Evolutionary conservation across 441 rosid species (phyloP).

Genomic region (Flueggea neowawraea): DNA sequence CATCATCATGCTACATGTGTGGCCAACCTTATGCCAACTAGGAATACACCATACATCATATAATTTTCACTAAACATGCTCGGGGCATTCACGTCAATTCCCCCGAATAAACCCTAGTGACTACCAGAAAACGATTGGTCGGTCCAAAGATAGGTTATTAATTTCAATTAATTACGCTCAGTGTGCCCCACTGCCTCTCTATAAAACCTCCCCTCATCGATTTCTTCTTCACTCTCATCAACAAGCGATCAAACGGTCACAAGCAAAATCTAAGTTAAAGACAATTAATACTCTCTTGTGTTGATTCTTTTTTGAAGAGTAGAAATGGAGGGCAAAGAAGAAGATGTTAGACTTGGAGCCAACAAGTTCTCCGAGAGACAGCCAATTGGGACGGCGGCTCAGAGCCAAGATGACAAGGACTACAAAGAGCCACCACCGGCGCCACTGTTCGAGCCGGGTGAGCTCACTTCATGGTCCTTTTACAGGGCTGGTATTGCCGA

Average conservation of each 20-base stretch:
- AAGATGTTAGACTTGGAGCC: constrained; percentile 85
- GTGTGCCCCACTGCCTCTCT: constrained; percentile 27
- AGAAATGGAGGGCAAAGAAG: constrained; percentile 78
- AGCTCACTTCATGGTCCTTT: constrained; percentile 79
- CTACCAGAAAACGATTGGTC: constrained; percentile 24
- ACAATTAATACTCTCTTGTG: not conserved
- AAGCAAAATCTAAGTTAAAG: not conserved
- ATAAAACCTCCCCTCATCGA: constrained; percentile 14
- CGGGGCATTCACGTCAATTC: too few species aligned
- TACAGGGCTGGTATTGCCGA: constrained; percentile 89
- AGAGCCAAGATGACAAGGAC: constrained; percentile 66
- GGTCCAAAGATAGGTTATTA: constrained; percentile 22
- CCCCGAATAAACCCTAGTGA: not conserved
- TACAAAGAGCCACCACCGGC: constrained; percentile 90
- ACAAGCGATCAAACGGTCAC: constrained; percentile 12
- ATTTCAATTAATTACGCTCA: constrained; percentile 14
- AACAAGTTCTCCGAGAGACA: constrained; percentile 78
- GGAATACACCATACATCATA: constrained; percentile 1
- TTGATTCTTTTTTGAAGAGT: too few species aligned
- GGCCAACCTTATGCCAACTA: constrained; percentile 34
- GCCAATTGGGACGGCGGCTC: constrained; percentile 82
- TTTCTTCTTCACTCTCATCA: not conserved
- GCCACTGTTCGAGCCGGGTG: constrained; percentile 63
- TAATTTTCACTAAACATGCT: constrained; percentile 3
- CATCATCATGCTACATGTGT: constrained; percentile 15